phyloP scores from a whole-genome alignment of 2,329 filamentous ascomycete genomes.

The Monilinia vaccinii-corymbosi region DNA sequence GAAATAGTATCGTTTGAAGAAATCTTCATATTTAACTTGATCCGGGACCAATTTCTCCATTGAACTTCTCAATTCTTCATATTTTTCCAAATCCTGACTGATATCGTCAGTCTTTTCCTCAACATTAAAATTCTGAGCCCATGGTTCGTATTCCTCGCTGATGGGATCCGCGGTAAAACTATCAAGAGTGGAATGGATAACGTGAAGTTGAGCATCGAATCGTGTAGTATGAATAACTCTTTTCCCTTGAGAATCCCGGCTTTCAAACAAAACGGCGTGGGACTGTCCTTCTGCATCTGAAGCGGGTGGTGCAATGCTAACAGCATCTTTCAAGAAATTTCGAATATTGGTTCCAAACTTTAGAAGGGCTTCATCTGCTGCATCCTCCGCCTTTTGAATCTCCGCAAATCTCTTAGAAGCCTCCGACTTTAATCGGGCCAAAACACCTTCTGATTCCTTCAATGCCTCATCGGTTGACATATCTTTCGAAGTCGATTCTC shows the following conservation, averaged over 20 bases:
- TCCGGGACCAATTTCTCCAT: constrained; percentile 98
- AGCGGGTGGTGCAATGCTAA: constrained; percentile 72
- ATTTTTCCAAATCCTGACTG: constrained; percentile 71
- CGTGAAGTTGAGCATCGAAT: constrained; percentile 91
- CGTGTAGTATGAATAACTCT: constrained; percentile 89
- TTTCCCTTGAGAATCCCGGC: constrained; percentile 82
- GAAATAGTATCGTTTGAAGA: constrained; percentile 97
- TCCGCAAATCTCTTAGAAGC: constrained; percentile 79
- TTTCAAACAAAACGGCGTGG: constrained; percentile 78
- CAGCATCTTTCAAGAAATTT: constrained; percentile 83
- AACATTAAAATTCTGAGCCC: constrained; percentile 66
- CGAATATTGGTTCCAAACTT: constrained; percentile 85
- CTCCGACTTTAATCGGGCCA: constrained; percentile 67
- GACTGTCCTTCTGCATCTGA: constrained; percentile 39
- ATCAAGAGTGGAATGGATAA: constrained; percentile 78
- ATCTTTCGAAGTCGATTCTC: constrained; percentile 31
- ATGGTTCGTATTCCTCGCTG: constrained; percentile 64
- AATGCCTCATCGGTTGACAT: constrained; percentile 39
- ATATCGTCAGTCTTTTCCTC: constrained; percentile 81
- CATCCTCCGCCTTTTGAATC: constrained; percentile 85
- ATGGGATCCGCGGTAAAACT: constrained; percentile 77
- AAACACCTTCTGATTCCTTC: constrained; percentile 51
- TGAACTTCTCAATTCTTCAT: constrained; percentile 71
- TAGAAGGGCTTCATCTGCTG: constrained; percentile 87
- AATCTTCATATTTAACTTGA: constrained; percentile 76